These are phyloP conservation scores for Neotropicomus parvogracilis DNA, from an alignment of 1,284 basidiomycete species.

Conservation along the genomic window DNA sequence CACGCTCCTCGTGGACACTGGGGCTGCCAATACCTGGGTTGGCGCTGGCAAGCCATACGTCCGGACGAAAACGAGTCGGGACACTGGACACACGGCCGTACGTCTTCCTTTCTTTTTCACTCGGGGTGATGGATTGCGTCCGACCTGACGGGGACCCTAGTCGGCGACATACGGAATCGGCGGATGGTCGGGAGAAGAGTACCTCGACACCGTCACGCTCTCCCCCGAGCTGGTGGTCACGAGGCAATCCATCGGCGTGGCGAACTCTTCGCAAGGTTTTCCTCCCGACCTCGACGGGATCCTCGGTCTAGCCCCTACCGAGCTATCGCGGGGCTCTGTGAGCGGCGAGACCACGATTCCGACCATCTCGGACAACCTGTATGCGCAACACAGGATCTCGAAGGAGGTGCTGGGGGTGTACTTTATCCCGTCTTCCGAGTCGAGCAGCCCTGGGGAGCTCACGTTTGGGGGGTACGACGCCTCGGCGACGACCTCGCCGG, in stretches of 20 bases:
- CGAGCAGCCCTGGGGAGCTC: constrained; percentile 38
- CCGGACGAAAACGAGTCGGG: constrained; percentile 39
- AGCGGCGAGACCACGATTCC: constrained; percentile 28
- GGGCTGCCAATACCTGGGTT: constrained; percentile 38
- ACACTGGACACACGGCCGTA: constrained; percentile 43
- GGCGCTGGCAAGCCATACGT: constrained; percentile 36
- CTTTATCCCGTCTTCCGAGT: constrained; percentile 40
- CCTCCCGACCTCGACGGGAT: not conserved
- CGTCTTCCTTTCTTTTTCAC: not conserved
- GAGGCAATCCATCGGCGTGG: not conserved
- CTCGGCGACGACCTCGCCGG: not conserved
- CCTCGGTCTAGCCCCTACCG: constrained; percentile 9
- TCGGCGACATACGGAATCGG: not conserved
- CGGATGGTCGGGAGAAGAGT: not conserved
- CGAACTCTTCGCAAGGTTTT: not conserved
- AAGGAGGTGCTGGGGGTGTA: constrained; percentile 36
- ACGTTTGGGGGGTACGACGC: constrained; percentile 46
- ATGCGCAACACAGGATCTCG: constrained; percentile 47
- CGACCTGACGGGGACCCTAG: no score
- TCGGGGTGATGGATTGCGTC: no score
- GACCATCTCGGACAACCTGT: constrained; percentile 45
- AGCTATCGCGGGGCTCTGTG: constrained; percentile 42
- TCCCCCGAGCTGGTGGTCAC: not conserved
- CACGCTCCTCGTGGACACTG: constrained; percentile 33
- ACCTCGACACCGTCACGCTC: not conserved